Evolutionary conservation across 805 yeast species (phyloP).

Genomic region (Blastobotrys robertii): DNA sequence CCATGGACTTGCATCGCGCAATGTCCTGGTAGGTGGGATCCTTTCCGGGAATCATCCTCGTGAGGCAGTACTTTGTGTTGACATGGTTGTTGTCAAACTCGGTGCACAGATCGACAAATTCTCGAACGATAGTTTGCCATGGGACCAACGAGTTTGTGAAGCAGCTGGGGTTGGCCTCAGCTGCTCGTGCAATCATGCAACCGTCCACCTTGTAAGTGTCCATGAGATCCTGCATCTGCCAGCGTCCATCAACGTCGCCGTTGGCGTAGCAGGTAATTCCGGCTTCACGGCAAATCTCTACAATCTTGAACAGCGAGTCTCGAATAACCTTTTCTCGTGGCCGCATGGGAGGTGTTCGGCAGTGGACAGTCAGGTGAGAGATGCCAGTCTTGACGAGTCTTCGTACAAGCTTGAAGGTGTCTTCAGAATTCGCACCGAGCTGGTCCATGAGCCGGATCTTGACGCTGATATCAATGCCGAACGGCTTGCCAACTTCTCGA

Average conservation of each 20-base stretch:
- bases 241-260: constrained; percentile 55
- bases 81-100: constrained; percentile 52
- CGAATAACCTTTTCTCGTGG: constrained; percentile 69
- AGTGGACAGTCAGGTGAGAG: constrained; percentile 77
- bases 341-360: constrained; percentile 84
- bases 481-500: constrained; percentile 67
- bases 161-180: constrained; percentile 78
- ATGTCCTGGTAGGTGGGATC: constrained; percentile 48
- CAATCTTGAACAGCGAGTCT: constrained; percentile 53
- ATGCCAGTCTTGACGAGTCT: constrained; percentile 70
- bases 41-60: constrained; percentile 73
- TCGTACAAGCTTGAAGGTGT: constrained; percentile 50
- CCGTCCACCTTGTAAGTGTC: constrained; percentile 52
- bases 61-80: constrained; percentile 73
- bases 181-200: constrained; percentile 88
- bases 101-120: constrained; percentile 46
- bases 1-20: constrained; percentile 42
- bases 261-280: constrained; percentile 71
- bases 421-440: constrained; percentile 29
- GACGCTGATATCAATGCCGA: constrained; percentile 74
- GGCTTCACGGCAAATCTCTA: constrained; percentile 47
- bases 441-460: constrained; percentile 74
- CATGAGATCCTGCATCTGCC: constrained; percentile 46
- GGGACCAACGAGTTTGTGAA: constrained; percentile 39
- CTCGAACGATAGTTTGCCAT: constrained; percentile 47